Conservation (phyloP, 306 rosid genomes). For the Quercus suber region DNA sequence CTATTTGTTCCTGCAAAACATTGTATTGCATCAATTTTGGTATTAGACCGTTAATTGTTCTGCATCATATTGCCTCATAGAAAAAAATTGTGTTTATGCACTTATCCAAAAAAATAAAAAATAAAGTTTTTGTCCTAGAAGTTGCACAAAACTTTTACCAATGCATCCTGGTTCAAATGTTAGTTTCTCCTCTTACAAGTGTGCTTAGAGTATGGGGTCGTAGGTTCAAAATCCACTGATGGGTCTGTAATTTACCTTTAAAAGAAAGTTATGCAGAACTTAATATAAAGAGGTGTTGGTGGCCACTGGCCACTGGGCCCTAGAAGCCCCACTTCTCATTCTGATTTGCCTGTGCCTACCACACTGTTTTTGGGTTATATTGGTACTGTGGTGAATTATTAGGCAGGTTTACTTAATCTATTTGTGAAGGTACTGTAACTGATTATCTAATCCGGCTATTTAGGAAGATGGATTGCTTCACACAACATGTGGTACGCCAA, state of each 20-base stretch:
- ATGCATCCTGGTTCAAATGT: too few relatives aligned
- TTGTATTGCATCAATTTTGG: too few relatives aligned
- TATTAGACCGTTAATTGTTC: too few relatives aligned
- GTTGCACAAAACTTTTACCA: background rate
- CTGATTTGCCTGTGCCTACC: background rate
- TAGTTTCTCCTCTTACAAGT: too few relatives aligned
- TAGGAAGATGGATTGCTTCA: slow-evolving; percentile 95
- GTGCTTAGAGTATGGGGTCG: too few relatives aligned
- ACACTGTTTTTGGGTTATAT: background rate
- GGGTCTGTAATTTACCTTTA: too few relatives aligned
- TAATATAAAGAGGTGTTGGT: background rate
- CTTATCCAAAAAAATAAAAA: too few relatives aligned
- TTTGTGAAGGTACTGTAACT: background rate
- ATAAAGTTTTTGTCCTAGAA: background rate
- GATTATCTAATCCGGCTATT: slow-evolving; percentile 13
- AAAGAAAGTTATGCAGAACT: background rate
- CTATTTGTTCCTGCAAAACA: too few relatives aligned
- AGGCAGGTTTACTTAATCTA: background rate
- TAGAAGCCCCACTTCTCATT: background rate
- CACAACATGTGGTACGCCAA: slow-evolving; percentile 96
- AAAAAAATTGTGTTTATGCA: background rate
- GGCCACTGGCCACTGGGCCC: background rate
- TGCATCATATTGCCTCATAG: background rate
- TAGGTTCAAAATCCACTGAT: too few relatives aligned
- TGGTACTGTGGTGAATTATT: background rate